A percentile compares a stretch with the other conserved stretches of the same genome.
Evolutionary conservation across 2,329 filamentous ascomycete genomes (phyloP).

Genomic region (Cordyceps cateniannulata): DNA sequence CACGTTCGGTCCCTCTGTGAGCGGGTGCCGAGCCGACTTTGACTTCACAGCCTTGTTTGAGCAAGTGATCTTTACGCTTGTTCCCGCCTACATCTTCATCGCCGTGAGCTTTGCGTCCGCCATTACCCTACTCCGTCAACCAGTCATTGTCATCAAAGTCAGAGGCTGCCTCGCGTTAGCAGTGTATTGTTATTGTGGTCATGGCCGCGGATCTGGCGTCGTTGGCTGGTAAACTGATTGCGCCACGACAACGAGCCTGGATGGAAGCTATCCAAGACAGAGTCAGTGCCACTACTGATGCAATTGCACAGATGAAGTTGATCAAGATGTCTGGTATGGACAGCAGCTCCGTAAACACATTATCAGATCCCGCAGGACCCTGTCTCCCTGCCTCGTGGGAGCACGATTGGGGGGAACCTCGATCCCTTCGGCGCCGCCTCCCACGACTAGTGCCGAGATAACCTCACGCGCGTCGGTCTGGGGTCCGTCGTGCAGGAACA

Average conservation of each 20-base stretch:
- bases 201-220: conserved; percentile 16
- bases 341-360: conserved; percentile 33
- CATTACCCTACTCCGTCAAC: background rate
- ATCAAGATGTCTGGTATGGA: conserved; percentile 19
- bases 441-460: conserved; percentile 20
- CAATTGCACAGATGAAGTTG: conserved; percentile 3
- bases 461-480: conserved; percentile 24
- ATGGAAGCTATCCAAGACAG: conserved; percentile 10
- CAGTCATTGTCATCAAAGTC: conserved; percentile 14
- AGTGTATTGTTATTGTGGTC: conserved; percentile 32
- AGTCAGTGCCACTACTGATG: background rate
- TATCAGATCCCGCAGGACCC: conserved; percentile 42
- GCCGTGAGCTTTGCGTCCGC: background rate
- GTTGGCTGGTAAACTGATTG: background rate
- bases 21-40: conserved; percentile 2
- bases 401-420: conserved; percentile 30
- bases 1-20: background rate
- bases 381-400: conserved; percentile 36
- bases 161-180: conserved; percentile 19
- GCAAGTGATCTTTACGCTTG: background rate
- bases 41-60: conserved; percentile 9
- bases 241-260: conserved; percentile 2
- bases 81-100: conserved; percentile 5
- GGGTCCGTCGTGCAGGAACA: conserved; percentile 20
- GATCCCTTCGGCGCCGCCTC: conserved; percentile 26